phyloP scores from a whole-genome alignment of 768 basidiomycete species.

The Boletus edulis region DNA sequence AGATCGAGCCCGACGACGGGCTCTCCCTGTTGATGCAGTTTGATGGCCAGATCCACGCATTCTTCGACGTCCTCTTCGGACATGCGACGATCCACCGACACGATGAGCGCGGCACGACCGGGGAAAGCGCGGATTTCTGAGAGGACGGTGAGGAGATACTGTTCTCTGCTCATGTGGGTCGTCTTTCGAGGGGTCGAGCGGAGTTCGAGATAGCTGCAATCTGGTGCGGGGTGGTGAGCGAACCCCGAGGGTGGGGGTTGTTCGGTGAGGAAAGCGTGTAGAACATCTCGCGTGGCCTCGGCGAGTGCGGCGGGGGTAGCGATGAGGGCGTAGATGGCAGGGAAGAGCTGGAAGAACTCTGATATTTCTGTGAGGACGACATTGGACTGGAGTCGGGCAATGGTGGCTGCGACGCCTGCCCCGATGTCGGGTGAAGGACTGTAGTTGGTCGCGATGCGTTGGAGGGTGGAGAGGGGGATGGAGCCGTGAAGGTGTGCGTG shows the following conservation, averaged over 20 bases:
- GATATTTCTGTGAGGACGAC: constrained; percentile 49
- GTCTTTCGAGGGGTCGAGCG: constrained; percentile 74
- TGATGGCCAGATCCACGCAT: constrained; percentile 54
- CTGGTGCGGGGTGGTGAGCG: constrained; percentile 38
- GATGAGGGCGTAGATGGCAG: constrained; percentile 76
- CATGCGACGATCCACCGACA: constrained; percentile 80
- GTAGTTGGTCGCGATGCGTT: constrained; percentile 54
- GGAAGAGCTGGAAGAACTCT: constrained; percentile 76
- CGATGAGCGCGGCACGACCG: constrained; percentile 56
- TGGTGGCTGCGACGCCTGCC: constrained; percentile 43
- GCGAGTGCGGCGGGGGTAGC: constrained; percentile 54
- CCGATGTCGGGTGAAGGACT: constrained; percentile 20
- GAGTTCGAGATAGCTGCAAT: constrained; percentile 78
- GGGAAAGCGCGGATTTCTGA: constrained; percentile 60
- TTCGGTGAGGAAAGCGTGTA: constrained; percentile 53
- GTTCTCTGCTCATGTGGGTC: constrained; percentile 50
- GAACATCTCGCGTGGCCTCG: constrained; percentile 59
- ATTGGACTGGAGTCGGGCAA: constrained; percentile 39
- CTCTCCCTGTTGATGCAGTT: constrained; percentile 53
- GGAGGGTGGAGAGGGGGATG: constrained; percentile 65
- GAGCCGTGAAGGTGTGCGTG: constrained; percentile 87
- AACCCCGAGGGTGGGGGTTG: constrained; percentile 23
- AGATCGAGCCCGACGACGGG: constrained; percentile 77
- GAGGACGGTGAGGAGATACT: constrained; percentile 67
- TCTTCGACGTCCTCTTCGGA: constrained; percentile 45